Evolutionary conservation across 1,284 basidiomycete genomes (phyloP), one percentile per base, ranked within the genome.

Genomic region (Rhodotorula sp.): DNA sequence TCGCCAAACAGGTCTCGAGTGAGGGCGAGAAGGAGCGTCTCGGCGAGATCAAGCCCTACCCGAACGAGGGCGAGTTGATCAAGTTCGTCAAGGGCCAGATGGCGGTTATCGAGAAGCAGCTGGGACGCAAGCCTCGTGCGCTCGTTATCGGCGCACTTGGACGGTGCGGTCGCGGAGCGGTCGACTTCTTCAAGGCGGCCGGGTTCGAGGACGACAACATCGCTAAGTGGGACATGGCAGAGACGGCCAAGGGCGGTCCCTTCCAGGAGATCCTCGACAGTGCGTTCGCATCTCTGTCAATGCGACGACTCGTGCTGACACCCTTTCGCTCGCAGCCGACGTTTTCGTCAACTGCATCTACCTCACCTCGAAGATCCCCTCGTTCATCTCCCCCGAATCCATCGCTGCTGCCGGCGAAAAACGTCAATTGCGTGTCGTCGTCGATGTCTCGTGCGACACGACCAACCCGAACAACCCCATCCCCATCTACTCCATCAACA

Each of bases 301-400:
- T 30, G 13, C 24, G 2, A n/a, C 20, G 4, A 7, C 60, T 2
- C 30, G 30, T 29, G 22, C 56, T 71, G 30, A 62, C 48, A 24
- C 34, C 34, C 11, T 8, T 32, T 47, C 64, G 66, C 24, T 24
- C 27, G 19, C 68, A 83, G 95, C 94, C 73, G 96, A 99, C 82
- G 89, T 99, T 79, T 98, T 99, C 79, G 88, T 99, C 85, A 99
- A 99, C 85, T 99, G 96, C 87, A 99, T 99, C 82, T 99, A 99
- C 83, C 89, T 99, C 70, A 89, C 88, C 62, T 86, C 89, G 62
- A 84, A 87, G 74, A 99, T 99, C 76, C 93, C 94, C 22, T 86
- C 90, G 62, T 99, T 99, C 82, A 75, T 99, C 70, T 90, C 90
- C 19, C 81, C 81, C 51, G 88, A 92, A 58, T 87, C 87, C 74